phyloP scores from a whole-genome alignment of 2,329 filamentous ascomycete species.

The Fusarium miscanthi region DNA sequence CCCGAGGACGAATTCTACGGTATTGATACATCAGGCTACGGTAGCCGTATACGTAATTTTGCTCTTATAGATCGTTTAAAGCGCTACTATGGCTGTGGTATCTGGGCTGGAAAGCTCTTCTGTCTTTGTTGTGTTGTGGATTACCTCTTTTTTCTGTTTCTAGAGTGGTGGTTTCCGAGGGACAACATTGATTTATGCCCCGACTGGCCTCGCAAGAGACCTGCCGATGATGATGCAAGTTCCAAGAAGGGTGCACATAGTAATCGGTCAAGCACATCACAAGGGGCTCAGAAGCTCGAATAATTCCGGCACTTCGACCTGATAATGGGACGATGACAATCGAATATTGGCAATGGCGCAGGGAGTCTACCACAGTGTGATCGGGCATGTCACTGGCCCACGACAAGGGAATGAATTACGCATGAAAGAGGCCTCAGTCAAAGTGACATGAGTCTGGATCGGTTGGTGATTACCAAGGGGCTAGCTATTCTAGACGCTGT shows the following conservation, averaged over 20 bases:
- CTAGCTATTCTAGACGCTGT: slow-evolving; percentile 44
- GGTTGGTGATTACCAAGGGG: slow-evolving; percentile 38
- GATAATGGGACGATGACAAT: neutral
- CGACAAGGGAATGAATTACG: neutral
- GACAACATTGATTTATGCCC: slow-evolving; percentile 88
- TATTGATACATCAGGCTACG: slow-evolving; percentile 76
- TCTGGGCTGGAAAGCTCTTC: slow-evolving; percentile 98
- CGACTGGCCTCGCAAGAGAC: slow-evolving; percentile 86
- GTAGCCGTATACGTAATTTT: slow-evolving; percentile 82
- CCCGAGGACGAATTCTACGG: slow-evolving; percentile 90
- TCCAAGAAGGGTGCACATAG: slow-evolving; percentile 47
- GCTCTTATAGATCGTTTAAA: slow-evolving; percentile 95
- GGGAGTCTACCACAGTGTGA: slow-evolving; percentile 9
- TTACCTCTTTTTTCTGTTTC: slow-evolving; percentile 87
- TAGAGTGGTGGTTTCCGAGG: slow-evolving; percentile 88
- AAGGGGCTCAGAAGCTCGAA: slow-evolving; percentile 43
- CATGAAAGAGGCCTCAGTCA: slow-evolving; percentile 1
- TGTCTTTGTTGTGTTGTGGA: slow-evolving; percentile 95
- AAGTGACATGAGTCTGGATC: slow-evolving; percentile 16
- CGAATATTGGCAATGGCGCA: slow-evolving; percentile 6
- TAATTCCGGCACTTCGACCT: neutral
- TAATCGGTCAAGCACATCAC: slow-evolving; percentile 50
- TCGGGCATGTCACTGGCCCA: neutral
- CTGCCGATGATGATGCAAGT: slow-evolving; percentile 46
- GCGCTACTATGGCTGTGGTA: slow-evolving; percentile 96